A percentile compares a stretch with the other conserved stretches of the same genome.
Conservation (phyloP, 2,329 filamentous ascomycete species). For the Ceratocystis smalleyi region DNA sequence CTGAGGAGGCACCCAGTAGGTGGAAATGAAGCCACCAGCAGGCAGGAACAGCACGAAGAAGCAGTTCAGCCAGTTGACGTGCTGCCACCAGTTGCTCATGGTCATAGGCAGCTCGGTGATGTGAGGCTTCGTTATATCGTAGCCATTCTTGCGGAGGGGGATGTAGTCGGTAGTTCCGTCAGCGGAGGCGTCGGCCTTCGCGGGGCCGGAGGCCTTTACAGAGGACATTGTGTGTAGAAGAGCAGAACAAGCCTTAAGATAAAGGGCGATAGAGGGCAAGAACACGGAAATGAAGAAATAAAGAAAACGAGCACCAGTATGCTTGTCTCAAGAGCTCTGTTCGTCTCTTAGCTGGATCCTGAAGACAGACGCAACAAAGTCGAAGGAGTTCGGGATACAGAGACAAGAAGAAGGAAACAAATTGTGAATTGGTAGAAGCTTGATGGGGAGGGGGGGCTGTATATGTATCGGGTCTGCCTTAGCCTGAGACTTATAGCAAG, state of each 20-base stretch:
- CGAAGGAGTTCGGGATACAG: background rate
- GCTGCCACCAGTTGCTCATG: slow-evolving; percentile 71
- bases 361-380: background rate
- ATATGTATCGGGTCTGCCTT: background rate
- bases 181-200: slow-evolving; percentile 29
- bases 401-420: background rate
- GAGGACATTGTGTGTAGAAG: slow-evolving; percentile 21
- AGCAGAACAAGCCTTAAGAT: too few relatives aligned
- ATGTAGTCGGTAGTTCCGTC: slow-evolving; percentile 43
- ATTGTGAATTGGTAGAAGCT: background rate
- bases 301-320: background rate
- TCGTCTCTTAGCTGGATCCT: too few relatives aligned
- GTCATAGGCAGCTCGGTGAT: slow-evolving; percentile 74
- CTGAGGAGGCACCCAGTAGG: slow-evolving; percentile 64
- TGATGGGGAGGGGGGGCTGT: background rate
- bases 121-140: slow-evolving; percentile 56
- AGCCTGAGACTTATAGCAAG: background rate
- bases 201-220: slow-evolving; percentile 22
- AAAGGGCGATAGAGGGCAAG: background rate
- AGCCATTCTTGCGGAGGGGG: slow-evolving; percentile 31
- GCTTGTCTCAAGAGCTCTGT: too few relatives aligned
- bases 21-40: slow-evolving; percentile 52
- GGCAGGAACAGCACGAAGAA: slow-evolving; percentile 67
- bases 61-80: slow-evolving; percentile 88
- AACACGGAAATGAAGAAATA: background rate